Evolutionary conservation across 257 asterid species (phyloP).

Genomic region (Solanum ossicruentum): DNA sequence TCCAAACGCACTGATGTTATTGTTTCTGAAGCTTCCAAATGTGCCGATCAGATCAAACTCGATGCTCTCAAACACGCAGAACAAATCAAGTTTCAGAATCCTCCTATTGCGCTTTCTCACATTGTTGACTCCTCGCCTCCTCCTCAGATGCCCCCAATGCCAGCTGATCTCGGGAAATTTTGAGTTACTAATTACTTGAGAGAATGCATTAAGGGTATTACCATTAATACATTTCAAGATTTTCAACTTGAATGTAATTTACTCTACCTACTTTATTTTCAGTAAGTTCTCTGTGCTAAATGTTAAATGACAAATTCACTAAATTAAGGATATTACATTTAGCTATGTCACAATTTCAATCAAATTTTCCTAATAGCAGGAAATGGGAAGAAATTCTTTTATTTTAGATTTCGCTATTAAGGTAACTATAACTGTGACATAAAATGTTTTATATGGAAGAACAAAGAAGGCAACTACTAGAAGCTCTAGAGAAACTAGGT

Average conservation of each 20-base stretch:
- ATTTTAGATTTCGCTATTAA: not conserved
- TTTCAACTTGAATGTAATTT: conserved; percentile 63
- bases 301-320: not conserved
- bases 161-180: conserved; percentile 47
- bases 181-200: conserved; percentile 80
- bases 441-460: not conserved
- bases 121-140: conserved; percentile 38
- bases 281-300: not conserved
- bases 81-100: conserved; percentile 80
- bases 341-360: not conserved
- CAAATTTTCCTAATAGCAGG: not conserved
- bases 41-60: conserved; percentile 16
- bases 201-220: conserved; percentile 65
- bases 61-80: conserved; percentile 2
- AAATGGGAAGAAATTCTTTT: not conserved
- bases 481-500: not conserved
- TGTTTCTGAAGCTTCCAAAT: conserved; percentile 52
- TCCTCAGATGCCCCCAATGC: not conserved
- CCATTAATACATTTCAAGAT: conserved; percentile 61
- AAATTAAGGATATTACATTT: not conserved
- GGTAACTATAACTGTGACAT: not conserved
- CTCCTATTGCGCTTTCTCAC: conserved; percentile 37
- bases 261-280: not conserved
- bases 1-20: conserved; percentile 49
- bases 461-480: not conserved